These are phyloP conservation scores for Phytopythium delawarense DNA, from an alignment of 352 stramenopile species.

Conservation along the genomic window DNA sequence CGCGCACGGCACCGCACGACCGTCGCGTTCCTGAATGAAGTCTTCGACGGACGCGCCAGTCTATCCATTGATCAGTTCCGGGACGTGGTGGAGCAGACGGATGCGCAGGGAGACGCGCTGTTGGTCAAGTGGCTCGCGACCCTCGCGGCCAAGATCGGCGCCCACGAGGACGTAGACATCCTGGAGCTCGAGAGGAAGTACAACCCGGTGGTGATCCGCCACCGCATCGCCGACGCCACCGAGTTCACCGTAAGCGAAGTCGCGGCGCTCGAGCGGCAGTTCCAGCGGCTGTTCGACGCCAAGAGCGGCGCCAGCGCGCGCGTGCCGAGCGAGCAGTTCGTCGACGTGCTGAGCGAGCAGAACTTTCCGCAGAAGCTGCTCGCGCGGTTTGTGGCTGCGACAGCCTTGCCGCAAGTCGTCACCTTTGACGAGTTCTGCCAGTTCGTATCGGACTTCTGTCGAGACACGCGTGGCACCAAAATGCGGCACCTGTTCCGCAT, in stretches of 20 bases:
- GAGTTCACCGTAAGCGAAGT: conserved; percentile 71
- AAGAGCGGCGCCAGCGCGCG: conserved; percentile 66
- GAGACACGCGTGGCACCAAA: conserved; percentile 40
- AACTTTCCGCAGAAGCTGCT: conserved; percentile 45
- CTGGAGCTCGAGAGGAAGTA: conserved; percentile 72
- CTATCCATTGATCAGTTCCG: conserved; percentile 67
- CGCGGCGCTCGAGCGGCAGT: conserved; percentile 69
- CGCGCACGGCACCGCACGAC: conserved; percentile 35
- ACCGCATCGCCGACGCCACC: conserved; percentile 71
- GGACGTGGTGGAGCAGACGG: conserved; percentile 44
- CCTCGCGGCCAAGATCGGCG: conserved; percentile 61
- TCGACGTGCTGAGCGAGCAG: conserved; percentile 39
- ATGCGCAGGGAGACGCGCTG: conserved; percentile 46
- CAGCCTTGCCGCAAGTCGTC: conserved; percentile 42
- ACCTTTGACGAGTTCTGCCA: conserved; percentile 83
- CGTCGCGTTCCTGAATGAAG: conserved; percentile 46
- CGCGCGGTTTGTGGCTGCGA: conserved; percentile 37
- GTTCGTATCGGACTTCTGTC: conserved; percentile 72
- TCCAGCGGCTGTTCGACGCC: conserved; percentile 70
- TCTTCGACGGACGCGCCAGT: conserved; percentile 41
- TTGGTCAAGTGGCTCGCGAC: conserved; percentile 62
- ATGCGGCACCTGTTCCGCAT: conserved; percentile 55
- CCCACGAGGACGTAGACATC: conserved; percentile 66
- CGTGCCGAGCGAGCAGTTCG: conserved; percentile 56
- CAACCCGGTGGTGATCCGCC: conserved; percentile 75